Percentiles rank a stretch among this genome's conserved stretches.
Conservation (phyloP, 805 yeast species). For the Yamadazyma endophytica region DNA sequence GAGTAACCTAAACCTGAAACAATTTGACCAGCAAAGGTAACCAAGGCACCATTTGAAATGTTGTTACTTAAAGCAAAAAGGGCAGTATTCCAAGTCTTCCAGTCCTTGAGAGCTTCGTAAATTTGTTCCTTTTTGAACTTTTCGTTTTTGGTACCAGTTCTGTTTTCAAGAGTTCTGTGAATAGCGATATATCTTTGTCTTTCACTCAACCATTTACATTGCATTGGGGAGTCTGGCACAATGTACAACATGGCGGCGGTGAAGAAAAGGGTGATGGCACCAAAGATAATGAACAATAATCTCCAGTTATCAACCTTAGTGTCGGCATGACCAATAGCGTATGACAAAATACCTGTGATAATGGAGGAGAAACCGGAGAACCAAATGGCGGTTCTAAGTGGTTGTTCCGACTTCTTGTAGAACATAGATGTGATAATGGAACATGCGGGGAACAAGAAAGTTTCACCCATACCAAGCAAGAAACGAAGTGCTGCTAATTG, state of each 20-base stretch:
- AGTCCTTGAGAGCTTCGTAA: slow-evolving; percentile 30
- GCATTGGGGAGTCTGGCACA: slow-evolving; percentile 33
- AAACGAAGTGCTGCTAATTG: slow-evolving; percentile 18
- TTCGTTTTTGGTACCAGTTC: slow-evolving; percentile 39
- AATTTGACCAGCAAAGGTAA: slow-evolving; percentile 39
- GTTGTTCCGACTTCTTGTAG: slow-evolving; percentile 18
- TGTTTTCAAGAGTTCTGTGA: slow-evolving; percentile 25
- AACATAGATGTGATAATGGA: slow-evolving; percentile 24
- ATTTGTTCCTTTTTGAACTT: slow-evolving; percentile 34
- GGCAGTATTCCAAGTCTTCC: slow-evolving; percentile 32
- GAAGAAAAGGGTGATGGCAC: slow-evolving; percentile 50
- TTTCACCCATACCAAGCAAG: slow-evolving; percentile 19
- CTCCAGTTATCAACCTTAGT: slow-evolving; percentile 55
- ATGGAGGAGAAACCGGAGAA: slow-evolving; percentile 47
- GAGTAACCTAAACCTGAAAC: slow-evolving; percentile 51
- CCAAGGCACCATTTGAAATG: slow-evolving; percentile 34
- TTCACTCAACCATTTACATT: slow-evolving; percentile 34
- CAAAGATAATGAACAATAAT: slow-evolving; percentile 53
- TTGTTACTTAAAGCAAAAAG: slow-evolving; percentile 21
- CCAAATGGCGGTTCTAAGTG: slow-evolving; percentile 22
- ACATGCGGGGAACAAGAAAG: slow-evolving; percentile 33
- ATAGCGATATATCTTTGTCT: slow-evolving; percentile 31
- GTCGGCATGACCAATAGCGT: slow-evolving; percentile 26
- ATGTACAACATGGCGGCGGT: slow-evolving; percentile 45
- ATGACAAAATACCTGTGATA: slow-evolving; percentile 39